A percentile compares a stretch with the other conserved stretches of the same genome.
These are phyloP conservation scores for Lathyrus tuberosus DNA, from an alignment of 306 rosid genomes.

Conservation along the genomic window DNA sequence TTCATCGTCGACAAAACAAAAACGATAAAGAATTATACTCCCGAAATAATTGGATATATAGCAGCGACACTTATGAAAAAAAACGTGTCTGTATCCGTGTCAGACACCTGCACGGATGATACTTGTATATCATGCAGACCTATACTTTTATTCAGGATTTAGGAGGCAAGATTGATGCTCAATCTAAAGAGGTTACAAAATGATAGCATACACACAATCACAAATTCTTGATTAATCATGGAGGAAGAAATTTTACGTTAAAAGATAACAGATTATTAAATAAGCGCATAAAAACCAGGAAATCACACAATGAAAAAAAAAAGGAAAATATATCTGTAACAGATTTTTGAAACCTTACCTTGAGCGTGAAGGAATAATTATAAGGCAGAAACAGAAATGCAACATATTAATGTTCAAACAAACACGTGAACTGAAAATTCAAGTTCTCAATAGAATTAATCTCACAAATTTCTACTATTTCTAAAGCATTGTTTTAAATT, in stretches of 20 bases:
- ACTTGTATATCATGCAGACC: background rate
- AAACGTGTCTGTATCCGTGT: background rate
- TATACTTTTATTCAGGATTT: background rate
- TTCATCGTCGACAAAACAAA: background rate
- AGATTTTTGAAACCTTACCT: background rate
- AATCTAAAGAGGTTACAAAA: conserved; percentile 1
- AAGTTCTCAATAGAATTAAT: conserved; percentile 38
- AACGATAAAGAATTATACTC: background rate
- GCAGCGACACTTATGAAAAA: background rate
- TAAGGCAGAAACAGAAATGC: too few species aligned
- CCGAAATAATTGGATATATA: background rate
- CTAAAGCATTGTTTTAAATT: too few species aligned
- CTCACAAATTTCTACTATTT: background rate
- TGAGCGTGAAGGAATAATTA: background rate
- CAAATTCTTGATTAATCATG: background rate
- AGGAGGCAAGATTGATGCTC: background rate
- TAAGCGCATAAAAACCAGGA: background rate
- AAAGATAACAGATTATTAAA: background rate
- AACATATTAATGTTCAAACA: conserved; percentile 26
- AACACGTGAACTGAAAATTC: conserved; percentile 43
- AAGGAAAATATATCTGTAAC: too few species aligned
- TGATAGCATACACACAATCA: background rate
- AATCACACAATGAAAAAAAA: background rate
- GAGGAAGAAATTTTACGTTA: background rate
- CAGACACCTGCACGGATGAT: too few species aligned